These are phyloP conservation scores for Aspergillus bridgeri DNA, from an alignment of 495 filamentous ascomycete genomes.

Conservation along the genomic window DNA sequence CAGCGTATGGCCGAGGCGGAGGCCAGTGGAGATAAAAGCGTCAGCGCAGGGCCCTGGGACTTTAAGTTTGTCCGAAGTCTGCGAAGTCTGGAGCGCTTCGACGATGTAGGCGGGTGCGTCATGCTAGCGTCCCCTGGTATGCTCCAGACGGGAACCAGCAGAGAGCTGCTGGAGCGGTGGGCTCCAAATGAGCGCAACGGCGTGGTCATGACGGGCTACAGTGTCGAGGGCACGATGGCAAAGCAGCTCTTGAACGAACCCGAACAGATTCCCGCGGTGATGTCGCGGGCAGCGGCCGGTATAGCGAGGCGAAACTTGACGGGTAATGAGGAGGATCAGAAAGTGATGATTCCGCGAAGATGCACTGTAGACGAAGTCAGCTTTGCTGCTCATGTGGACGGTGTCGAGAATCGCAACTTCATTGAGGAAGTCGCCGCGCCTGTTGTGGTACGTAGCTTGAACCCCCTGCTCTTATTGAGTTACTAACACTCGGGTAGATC, in stretches of 20 bases:
- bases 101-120: constrained; percentile 92
- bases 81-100: constrained; percentile 89
- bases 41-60: constrained; percentile 86
- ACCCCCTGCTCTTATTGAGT: neutral
- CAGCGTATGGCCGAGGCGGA: constrained; percentile 86
- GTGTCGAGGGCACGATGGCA: constrained; percentile 97
- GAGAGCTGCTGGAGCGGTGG: constrained; percentile 92
- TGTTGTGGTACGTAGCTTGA: constrained; percentile 69
- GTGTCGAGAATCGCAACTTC: constrained; percentile 90
- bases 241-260: constrained; percentile 91
- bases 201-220: constrained; percentile 95
- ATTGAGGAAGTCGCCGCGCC: constrained; percentile 88
- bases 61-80: constrained; percentile 87
- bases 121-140: constrained; percentile 98
- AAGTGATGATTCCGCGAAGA: constrained; percentile 86
- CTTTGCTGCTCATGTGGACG: constrained; percentile 96
- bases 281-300: constrained; percentile 63
- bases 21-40: constrained; percentile 65
- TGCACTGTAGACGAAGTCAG: constrained; percentile 90
- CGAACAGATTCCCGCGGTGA: constrained; percentile 86
- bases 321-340: constrained; percentile 59
- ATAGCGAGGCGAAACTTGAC: constrained; percentile 51
- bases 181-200: constrained; percentile 93
- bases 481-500: constrained; percentile 53
- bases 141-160: constrained; percentile 90